A percentile compares a stretch with the other conserved stretches of the same genome.
Evolutionary conservation across 1,139 yeast species (phyloP).

Genomic region (Sugiyamaella grinbergsii): DNA sequence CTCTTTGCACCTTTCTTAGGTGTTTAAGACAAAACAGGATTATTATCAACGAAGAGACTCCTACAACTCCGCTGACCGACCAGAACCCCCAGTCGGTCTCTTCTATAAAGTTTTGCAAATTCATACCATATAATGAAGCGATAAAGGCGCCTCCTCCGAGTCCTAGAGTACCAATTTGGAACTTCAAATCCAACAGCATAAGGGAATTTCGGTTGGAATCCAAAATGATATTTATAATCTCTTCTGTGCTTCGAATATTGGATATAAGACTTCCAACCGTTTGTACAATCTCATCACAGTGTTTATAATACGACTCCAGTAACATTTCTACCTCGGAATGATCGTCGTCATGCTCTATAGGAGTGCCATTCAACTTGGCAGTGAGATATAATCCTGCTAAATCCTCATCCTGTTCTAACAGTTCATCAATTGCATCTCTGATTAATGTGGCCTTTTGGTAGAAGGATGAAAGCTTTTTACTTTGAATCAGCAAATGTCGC

Average conservation of each 20-base stretch:
- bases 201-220: constrained; percentile 94
- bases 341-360: constrained; percentile 49
- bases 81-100: constrained; percentile 71
- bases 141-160: constrained; percentile 78
- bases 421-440: constrained; percentile 81
- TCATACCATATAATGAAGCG: constrained; percentile 97
- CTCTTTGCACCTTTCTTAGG: constrained; percentile 58
- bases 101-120: constrained; percentile 86
- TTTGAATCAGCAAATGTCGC: constrained; percentile 75
- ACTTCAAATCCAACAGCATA: constrained; percentile 86
- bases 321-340: constrained; percentile 83
- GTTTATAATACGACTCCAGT: constrained; percentile 89
- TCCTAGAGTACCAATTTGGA: constrained; percentile 87
- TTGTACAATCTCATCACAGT: constrained; percentile 95
- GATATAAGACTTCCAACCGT: constrained; percentile 80
- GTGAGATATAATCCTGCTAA: constrained; percentile 81
- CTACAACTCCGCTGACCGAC: constrained; percentile 55
- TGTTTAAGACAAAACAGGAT: constrained; percentile 46
- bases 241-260: constrained; percentile 93
- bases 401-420: constrained; percentile 90
- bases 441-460: constrained; percentile 82
- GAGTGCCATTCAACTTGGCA: constrained; percentile 45
- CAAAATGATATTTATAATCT: constrained; percentile 88
- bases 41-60: constrained; percentile 46
- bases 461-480: constrained; percentile 78